Percentiles rank a stretch among this genome's conserved stretches.
Evolutionary conservation across 1,139 yeast species (phyloP).

Genomic region (Debaryomyces psychrophilus): DNA sequence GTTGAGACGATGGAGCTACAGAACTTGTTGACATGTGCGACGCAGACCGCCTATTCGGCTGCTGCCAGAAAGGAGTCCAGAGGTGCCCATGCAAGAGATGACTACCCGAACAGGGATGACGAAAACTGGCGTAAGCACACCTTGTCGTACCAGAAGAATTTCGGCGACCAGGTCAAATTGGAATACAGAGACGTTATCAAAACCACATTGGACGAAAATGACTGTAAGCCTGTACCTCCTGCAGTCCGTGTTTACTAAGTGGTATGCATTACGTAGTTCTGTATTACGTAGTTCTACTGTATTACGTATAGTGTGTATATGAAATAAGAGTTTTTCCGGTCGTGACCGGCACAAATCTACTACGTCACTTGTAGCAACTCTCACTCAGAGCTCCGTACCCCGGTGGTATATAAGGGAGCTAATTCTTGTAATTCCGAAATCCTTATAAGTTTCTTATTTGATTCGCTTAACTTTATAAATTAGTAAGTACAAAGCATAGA

Average conservation of each 20-base stretch:
- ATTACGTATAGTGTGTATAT: not conserved
- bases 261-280: not conserved
- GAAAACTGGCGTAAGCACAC: conserved; percentile 98
- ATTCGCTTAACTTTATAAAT: not conserved
- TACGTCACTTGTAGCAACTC: conserved; percentile 1
- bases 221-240: conserved; percentile 96
- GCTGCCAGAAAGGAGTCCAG: conserved; percentile 96
- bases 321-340: not conserved
- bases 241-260: conserved; percentile 86
- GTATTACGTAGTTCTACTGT: not conserved
- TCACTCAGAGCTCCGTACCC: not conserved
- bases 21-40: conserved; percentile 95
- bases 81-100: conserved; percentile 99
- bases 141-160: conserved; percentile 80
- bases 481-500: not conserved
- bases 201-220: conserved; percentile 84
- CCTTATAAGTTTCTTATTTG: not conserved
- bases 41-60: conserved; percentile 93
- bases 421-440: not conserved
- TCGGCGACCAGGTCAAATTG: conserved; percentile 73
- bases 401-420: not conserved
- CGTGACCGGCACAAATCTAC: not conserved
- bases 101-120: conserved; percentile 94
- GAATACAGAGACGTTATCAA: conserved; percentile 86
- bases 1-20: conserved; percentile 96